Percentiles rank a stretch among this genome's conserved stretches.
Conservation (phyloP, 108 stramenopile species). For the Fragilaria radians region DNA sequence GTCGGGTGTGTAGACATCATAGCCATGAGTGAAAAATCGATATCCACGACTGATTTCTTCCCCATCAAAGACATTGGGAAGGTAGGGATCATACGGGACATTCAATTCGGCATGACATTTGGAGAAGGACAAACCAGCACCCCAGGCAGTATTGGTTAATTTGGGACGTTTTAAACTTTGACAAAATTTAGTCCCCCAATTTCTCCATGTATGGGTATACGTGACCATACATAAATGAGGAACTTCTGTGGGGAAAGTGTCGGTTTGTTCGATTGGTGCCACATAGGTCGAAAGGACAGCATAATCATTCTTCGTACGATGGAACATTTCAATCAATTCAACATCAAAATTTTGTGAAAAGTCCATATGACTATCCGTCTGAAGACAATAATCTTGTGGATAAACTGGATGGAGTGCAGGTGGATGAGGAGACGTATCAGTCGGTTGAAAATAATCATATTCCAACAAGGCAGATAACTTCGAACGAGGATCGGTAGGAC, state of each 20-base stretch:
- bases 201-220: conserved; percentile 58
- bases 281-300: conserved; percentile 85
- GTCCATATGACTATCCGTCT: conserved; percentile 84
- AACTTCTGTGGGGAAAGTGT: conserved; percentile 39
- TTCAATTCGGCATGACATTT: conserved; percentile 86
- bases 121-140: conserved; percentile 73
- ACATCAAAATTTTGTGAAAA: conserved; percentile 64
- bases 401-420: conserved; percentile 28
- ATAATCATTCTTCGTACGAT: conserved; percentile 79
- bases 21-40: conserved; percentile 89
- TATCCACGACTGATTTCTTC: conserved; percentile 83
- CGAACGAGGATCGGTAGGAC: conserved; percentile 37
- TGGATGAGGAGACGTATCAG: conserved; percentile 6
- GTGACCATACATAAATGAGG: conserved; percentile 76
- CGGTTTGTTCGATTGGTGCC: conserved; percentile 55
- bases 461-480: conserved; percentile 34
- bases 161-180: conserved; percentile 50
- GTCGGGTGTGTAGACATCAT: conserved; percentile 88
- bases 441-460: conserved; percentile 26
- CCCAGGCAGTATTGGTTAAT: conserved; percentile 82
- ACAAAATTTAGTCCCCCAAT: conserved; percentile 62
- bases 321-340: conserved; percentile 65
- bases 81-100: conserved; percentile 85
- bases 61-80: conserved; percentile 84
- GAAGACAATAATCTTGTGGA: conserved; percentile 86